Conservation (phyloP, 345 rosid genomes). For the Pistacia vera region DNA sequence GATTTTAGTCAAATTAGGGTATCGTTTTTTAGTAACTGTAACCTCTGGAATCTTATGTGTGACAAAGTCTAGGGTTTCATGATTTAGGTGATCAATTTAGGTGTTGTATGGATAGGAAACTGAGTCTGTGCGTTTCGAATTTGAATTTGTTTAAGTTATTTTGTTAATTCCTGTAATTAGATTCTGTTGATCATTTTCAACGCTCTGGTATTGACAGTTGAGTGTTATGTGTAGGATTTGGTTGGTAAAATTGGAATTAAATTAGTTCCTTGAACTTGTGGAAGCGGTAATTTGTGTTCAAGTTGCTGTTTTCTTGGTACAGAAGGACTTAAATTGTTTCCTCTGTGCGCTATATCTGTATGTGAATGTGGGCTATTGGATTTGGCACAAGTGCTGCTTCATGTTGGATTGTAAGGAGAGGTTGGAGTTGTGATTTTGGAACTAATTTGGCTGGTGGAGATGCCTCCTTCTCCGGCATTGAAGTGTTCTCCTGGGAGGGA, state of each 20-base stretch:
- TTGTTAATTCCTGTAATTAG: neutral
- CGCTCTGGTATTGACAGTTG: slow-evolving; percentile 8
- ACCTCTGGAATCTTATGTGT: slow-evolving; percentile 16
- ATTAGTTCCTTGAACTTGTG: neutral
- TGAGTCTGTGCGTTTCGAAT: slow-evolving; percentile 17
- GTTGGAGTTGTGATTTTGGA: slow-evolving; percentile 21
- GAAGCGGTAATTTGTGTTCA: slow-evolving; percentile 8
- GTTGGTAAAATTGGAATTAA: slow-evolving; percentile 11
- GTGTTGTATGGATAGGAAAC: slow-evolving; percentile 13
- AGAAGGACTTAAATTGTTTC: neutral
- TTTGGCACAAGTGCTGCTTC: slow-evolving; percentile 7
- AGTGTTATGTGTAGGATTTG: neutral
- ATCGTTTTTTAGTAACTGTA: slow-evolving; percentile 19
- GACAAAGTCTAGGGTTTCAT: slow-evolving; percentile 39
- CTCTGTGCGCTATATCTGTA: slow-evolving; percentile 3
- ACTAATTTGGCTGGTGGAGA: slow-evolving; percentile 28
- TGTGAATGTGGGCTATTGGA: slow-evolving; percentile 28
- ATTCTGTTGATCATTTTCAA: neutral
- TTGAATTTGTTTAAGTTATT: slow-evolving; percentile 22
- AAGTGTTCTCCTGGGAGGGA: slow-evolving; percentile 81
- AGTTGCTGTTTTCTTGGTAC: neutral
- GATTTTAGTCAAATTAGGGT: slow-evolving; percentile 35
- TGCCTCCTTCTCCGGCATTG: slow-evolving; percentile 94
- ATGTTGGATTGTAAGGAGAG: slow-evolving; percentile 9
- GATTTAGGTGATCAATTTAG: slow-evolving; percentile 13